phyloP scores from a whole-genome alignment of 768 basidiomycete genomes.

The Cystobasidium tubakii region DNA sequence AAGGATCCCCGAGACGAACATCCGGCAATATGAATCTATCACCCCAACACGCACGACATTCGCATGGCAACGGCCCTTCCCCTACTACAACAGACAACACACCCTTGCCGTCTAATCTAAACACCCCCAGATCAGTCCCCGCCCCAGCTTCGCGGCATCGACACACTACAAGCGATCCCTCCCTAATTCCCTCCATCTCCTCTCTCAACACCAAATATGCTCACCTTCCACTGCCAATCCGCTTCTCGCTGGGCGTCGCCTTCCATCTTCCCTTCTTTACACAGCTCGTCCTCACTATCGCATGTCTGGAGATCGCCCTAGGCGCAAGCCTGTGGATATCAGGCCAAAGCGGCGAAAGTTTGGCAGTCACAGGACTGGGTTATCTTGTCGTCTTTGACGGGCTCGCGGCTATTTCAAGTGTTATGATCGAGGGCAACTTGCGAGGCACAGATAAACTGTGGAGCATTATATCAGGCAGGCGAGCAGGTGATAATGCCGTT shows the following conservation, averaged over 20 bases:
- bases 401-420: conserved; percentile 61
- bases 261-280: conserved; percentile 36
- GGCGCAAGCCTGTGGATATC: conserved; percentile 67
- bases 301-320: conserved; percentile 49
- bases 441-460: conserved; percentile 35
- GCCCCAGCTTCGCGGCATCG: conserved; percentile 19
- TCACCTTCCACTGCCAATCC: conserved; percentile 37
- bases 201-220: conserved; percentile 35
- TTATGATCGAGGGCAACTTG: conserved; percentile 37
- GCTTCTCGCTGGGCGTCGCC: conserved; percentile 32
- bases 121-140: conserved; percentile 24
- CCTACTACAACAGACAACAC: conserved; percentile 20
- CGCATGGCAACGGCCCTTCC: not conserved
- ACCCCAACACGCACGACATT: not conserved
- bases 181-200: conserved; percentile 36
- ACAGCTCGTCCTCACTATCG: conserved; percentile 27
- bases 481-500: conserved; percentile 47
- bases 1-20: not conserved
- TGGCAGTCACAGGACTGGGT: conserved; percentile 81
- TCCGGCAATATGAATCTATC: conserved; percentile 2
- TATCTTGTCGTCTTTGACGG: conserved; percentile 97
- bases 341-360: conserved; percentile 79
- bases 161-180: conserved; percentile 34
- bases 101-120: not conserved
- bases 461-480: conserved; percentile 45